Conservation (phyloP, 345 rosid genomes). For the Eucalyptus paniculata region DNA sequence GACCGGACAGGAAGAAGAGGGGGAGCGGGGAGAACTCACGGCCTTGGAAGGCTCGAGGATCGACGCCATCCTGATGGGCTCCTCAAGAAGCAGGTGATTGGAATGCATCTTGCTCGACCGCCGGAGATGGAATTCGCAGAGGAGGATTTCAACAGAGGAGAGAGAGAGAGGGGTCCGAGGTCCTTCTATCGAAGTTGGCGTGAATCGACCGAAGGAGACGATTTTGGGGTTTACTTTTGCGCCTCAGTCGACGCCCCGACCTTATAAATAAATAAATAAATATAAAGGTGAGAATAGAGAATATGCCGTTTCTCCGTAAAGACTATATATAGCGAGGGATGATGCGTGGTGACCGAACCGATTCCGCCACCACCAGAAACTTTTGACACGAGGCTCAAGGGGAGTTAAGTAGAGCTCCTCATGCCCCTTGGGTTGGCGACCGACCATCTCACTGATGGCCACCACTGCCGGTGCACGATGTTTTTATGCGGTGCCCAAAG, state of each 20-base stretch:
- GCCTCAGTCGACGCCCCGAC: not conserved
- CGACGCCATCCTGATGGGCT: slow-evolving; percentile 98
- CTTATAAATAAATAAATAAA: not conserved
- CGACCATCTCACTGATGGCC: not conserved
- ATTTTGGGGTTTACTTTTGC: not conserved
- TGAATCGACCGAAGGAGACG: not conserved
- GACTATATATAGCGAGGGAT: not conserved
- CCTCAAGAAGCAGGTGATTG: slow-evolving; percentile 87
- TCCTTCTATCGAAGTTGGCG: not conserved
- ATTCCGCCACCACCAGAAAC: not conserved
- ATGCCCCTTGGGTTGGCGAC: not conserved
- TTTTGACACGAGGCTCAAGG: not conserved
- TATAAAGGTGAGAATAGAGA: not conserved
- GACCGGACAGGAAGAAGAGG: not conserved
- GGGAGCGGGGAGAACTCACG: slow-evolving; percentile 17
- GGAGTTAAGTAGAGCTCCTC: not conserved
- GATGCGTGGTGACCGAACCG: not conserved
- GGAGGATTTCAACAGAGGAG: not conserved
- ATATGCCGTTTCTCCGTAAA: not conserved
- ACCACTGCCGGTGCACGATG: not conserved
- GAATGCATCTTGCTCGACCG: slow-evolving; percentile 64
- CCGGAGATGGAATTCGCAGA: not conserved
- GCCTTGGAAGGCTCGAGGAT: slow-evolving; percentile 92
- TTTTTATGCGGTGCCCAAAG: not conserved
- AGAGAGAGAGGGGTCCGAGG: not conserved